phyloP scores from a whole-genome alignment of 2,329 filamentous ascomycete species.

The Fusarium pseudograminearum region DNA sequence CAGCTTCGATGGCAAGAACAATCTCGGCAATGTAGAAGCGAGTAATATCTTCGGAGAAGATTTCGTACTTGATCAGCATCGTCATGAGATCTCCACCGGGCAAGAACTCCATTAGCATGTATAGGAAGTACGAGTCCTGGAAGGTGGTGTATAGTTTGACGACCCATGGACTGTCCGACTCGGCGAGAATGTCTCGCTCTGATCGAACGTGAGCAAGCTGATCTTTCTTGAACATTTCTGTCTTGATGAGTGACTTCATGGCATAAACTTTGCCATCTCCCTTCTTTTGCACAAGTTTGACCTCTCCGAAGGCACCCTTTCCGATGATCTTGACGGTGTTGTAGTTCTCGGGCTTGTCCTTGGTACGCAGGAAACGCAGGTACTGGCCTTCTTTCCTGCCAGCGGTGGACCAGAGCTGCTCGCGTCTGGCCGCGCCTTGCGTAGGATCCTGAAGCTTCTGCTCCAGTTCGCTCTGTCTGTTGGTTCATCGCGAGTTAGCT shows the following conservation, averaged over 20 bases:
- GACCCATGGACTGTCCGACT: slow-evolving; percentile 99
- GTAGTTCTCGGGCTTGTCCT: slow-evolving; percentile 95
- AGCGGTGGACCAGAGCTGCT: slow-evolving; percentile 85
- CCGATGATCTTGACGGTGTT: slow-evolving; percentile 97
- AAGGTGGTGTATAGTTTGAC: slow-evolving; percentile 99
- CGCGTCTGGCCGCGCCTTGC: slow-evolving; percentile 80
- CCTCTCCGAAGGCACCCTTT: slow-evolving; percentile 98
- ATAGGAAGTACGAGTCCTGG: slow-evolving; percentile 94
- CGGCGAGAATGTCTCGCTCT: slow-evolving; percentile 96
- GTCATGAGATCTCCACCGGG: slow-evolving; percentile 99
- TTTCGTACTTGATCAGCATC: slow-evolving; percentile 99
- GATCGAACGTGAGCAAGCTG: slow-evolving; percentile 97
- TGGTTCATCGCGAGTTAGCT: slow-evolving; percentile 23
- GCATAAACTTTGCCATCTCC: slow-evolving; percentile 97
- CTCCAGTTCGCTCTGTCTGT: slow-evolving; percentile 91
- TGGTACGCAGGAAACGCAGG: slow-evolving; percentile 91
- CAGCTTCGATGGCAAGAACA: slow-evolving; percentile 96
- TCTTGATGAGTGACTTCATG: slow-evolving; percentile 98
- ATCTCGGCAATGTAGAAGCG: slow-evolving; percentile 99
- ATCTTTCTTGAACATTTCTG: slow-evolving; percentile 99
- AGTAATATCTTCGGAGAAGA: slow-evolving; percentile 98
- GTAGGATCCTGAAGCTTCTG: slow-evolving; percentile 83
- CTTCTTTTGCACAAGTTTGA: slow-evolving; percentile 97
- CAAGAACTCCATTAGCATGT: slow-evolving; percentile 99
- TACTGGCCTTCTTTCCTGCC: slow-evolving; percentile 93